A percentile compares a stretch with the other conserved stretches of the same genome.
These are phyloP conservation scores for Penicillium sp. DNA, from an alignment of 2,329 filamentous ascomycete genomes.

Conservation along the genomic window DNA sequence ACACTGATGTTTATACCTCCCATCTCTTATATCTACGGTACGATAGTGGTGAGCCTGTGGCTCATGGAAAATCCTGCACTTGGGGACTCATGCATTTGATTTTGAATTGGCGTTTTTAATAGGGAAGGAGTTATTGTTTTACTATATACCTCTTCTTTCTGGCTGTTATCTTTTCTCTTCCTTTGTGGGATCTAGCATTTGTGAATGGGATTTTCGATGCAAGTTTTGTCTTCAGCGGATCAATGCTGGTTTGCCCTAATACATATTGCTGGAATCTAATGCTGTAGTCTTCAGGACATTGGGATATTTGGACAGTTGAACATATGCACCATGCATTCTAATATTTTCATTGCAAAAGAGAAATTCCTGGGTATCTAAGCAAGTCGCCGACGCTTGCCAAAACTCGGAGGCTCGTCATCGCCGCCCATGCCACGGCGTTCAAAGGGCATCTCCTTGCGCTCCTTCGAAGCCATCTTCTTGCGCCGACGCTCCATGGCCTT, in stretches of 20 bases:
- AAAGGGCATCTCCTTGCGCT: constrained; percentile 73
- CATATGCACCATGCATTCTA: not conserved
- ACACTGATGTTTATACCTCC: constrained; percentile 23
- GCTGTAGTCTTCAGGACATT: not conserved
- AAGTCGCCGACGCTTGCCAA: constrained; percentile 31
- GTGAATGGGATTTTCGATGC: constrained; percentile 17
- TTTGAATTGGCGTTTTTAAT: constrained; percentile 13
- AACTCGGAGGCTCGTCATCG: constrained; percentile 16
- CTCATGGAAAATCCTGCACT: constrained; percentile 14
- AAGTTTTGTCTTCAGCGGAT: not conserved
- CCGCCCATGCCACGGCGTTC: constrained; percentile 47
- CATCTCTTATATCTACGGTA: constrained; percentile 11
- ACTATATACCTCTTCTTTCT: constrained; percentile 24
- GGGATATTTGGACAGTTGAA: not conserved
- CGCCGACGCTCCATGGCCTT: constrained; percentile 80
- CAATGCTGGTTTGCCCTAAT: constrained; percentile 6
- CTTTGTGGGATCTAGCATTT: constrained; percentile 17
- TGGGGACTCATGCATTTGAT: constrained; percentile 16
- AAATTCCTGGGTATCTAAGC: constrained; percentile 9
- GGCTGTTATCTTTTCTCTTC: constrained; percentile 3
- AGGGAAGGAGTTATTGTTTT: constrained; percentile 11
- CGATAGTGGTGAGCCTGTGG: constrained; percentile 16
- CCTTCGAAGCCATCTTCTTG: constrained; percentile 85
- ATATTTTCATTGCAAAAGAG: not conserved
- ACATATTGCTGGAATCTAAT: constrained; percentile 7